Base-by-base conservation (phyloP, 495 filamentous ascomycete species). In the Penicillium canariense region DNA sequence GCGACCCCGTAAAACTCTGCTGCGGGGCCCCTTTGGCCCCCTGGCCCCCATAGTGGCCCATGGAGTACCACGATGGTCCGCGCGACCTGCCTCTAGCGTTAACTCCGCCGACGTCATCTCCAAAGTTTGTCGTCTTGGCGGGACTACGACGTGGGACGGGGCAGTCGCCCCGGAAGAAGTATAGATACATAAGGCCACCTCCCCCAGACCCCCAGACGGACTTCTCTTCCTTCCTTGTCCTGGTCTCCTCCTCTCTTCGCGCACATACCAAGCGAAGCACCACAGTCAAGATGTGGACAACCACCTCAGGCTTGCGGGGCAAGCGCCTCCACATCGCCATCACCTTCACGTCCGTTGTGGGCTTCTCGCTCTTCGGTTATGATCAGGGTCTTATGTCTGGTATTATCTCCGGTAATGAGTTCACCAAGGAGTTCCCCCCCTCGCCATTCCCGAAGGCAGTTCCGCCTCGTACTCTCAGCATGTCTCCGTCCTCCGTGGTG, bases 351-450 rank as follows among this genome's bases (percentile, higher is more conserved):
- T 72, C 72, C 48, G 69, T 72, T 10, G 83, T 84, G 8, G 87
- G 86, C 23, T 89, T 90, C 69, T 76, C 88, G 11, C 78, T 89
- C 5, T 90, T 89, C 65, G 87, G 86, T 61, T 87, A 88, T 64
- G 84, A 87, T 52, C 84, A 85, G 68, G 81, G 81, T 61, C 75
- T 86, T 58, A 92, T 92, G 89, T 83, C 79, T 60, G 88, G 89
- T 55, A 88, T 94, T 63, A 89, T 92, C 54, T 82, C 83, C 28
- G 85, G 87, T 5, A 67, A 75, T 0, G 75, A 82, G 22, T 93
- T 93, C 75, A 85, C 83, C 60, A 60, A 79, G 22, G 77, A 82
- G 26, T 91, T 91, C 63, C 74, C 78, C 6, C 82, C 32, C 88
- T 87, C 17, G 20, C 31, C 27, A 53, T 43, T 15, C 28, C 28